Base-by-base conservation (phyloP, 192 early-diverging fungal species). In the Gonapodya prolifera region DNA sequence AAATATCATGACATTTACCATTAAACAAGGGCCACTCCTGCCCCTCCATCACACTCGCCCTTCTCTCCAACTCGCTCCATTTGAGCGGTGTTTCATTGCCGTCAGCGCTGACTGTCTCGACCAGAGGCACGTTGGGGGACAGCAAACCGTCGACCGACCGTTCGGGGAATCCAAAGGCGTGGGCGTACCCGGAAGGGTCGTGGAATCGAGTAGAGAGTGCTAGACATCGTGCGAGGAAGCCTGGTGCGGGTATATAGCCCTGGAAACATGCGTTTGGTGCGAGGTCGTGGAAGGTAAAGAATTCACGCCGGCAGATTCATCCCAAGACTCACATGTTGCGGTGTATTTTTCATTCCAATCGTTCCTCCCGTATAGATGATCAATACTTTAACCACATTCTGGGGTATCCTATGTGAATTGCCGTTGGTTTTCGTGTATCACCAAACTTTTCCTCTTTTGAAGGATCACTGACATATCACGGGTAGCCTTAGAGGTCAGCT, bases 281-380 rank as follows among this genome's bases (percentile, higher is more conserved):
- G 34, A 30, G 29, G 79, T 79, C 79, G 35, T 75, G 23, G 2
- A 71, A 28, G 23, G 45, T 30, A 2, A 80, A 69, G 69, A 81
- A 77, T 18, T 30, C 69, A 35, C 32, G 0, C 34, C 70, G 77
- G 70, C 23, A 35, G n/a, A 79, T 34, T 35, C 75, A 69, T 17
- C 78, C 35, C 33, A 75, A 31, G 30, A 61, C 75, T 30, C 23
- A 45, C 17, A 36, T 89, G 82, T 33, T 84, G 78, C 23, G 82
- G 84, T 70, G 90, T 89, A 75, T 92, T 84, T 79, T 89, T 91
- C 95, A 96, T 97, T 28, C 94, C 94, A 80, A 95, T 94, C 0
- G 94, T 96, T 18, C 96, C 97, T 77, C 97, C 97, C 1, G 96
- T 98, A 84, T 98, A 99, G 34, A 97, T 92, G 13, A 97, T 81